Percentiles rank a stretch among this genome's conserved stretches.
Evolutionary conservation across 148 eudicot species (phyloP).

Genomic region (Cornus kousa): DNA sequence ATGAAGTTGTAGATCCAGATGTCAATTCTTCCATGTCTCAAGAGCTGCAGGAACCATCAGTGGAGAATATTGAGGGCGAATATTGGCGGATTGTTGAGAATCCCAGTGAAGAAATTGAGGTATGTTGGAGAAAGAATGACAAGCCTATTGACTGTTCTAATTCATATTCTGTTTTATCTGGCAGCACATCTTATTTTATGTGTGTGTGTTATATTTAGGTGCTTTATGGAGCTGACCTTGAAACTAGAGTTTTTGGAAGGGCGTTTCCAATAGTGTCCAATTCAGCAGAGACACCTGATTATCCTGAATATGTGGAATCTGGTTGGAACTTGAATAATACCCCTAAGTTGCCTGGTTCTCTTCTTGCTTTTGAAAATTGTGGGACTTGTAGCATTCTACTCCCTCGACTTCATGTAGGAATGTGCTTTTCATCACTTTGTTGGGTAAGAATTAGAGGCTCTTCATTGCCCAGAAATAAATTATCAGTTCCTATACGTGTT

Average conservation of each 20-base stretch:
- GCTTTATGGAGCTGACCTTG: slow-evolving; percentile 48
- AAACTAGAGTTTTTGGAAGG: slow-evolving; percentile 25
- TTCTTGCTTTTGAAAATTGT: slow-evolving; percentile 58
- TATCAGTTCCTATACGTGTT: not conserved
- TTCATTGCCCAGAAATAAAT: not conserved
- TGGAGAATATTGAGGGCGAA: slow-evolving; percentile 70
- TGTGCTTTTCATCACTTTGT: slow-evolving; percentile 81
- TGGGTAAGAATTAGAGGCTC: slow-evolving; percentile 60
- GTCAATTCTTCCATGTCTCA: slow-evolving; percentile 13
- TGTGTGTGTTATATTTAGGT: slow-evolving; percentile 42
- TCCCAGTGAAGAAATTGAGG: slow-evolving; percentile 74
- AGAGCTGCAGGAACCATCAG: slow-evolving; percentile 31
- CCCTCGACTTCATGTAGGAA: slow-evolving; percentile 69
- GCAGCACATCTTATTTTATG: slow-evolving; percentile 4
- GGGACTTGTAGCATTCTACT: slow-evolving; percentile 30
- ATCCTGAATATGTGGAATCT: slow-evolving; percentile 34
- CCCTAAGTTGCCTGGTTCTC: slow-evolving; percentile 64
- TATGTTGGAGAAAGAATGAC: slow-evolving; percentile 27
- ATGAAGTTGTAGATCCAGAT: slow-evolving; percentile 19
- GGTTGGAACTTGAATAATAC: slow-evolving; percentile 68
- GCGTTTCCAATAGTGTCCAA: slow-evolving; percentile 31
- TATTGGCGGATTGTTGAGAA: slow-evolving; percentile 71
- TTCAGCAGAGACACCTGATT: slow-evolving; percentile 20
- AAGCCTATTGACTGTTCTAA: not conserved
- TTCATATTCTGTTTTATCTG: slow-evolving; percentile 8